Conservation (phyloP, 2,329 filamentous ascomycete genomes). For the Sclerotinia sclerotiorum region DNA sequence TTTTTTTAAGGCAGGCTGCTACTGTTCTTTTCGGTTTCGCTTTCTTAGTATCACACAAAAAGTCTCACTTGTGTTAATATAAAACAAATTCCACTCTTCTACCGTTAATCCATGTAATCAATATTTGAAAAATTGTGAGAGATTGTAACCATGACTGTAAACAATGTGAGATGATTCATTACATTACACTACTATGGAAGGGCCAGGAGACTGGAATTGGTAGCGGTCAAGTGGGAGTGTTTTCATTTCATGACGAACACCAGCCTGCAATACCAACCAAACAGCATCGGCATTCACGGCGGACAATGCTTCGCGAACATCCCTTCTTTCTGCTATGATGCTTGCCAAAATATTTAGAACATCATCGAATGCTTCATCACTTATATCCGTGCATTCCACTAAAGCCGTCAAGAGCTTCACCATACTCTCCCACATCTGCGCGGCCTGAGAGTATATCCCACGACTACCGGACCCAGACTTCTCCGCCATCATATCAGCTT, state of each 20-base stretch:
- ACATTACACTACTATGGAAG: constrained; percentile 1
- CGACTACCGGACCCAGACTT: constrained; percentile 44
- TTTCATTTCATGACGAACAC: constrained; percentile 36
- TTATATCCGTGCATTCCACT: constrained; percentile 62
- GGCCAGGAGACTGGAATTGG: constrained; percentile 36
- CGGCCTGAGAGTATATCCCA: constrained; percentile 60
- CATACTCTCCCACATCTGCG: constrained; percentile 64
- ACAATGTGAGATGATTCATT: not conserved
- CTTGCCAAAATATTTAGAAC: constrained; percentile 62
- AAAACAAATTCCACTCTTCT: constrained; percentile 14
- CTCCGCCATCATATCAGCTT: constrained; percentile 45
- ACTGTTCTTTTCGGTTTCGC: constrained; percentile 10
- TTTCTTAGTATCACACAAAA: constrained; percentile 17
- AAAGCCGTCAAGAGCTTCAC: constrained; percentile 59
- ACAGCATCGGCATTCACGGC: constrained; percentile 71
- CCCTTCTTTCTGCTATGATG: constrained; percentile 46
- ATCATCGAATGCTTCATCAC: constrained; percentile 70
- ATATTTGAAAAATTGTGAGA: not conserved
- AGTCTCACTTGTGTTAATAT: constrained; percentile 1
- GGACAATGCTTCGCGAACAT: constrained; percentile 60
- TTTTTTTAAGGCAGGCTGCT: not conserved
- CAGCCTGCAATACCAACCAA: constrained; percentile 56
- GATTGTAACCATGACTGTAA: not conserved
- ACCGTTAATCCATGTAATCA: not conserved
- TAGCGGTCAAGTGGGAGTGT: constrained; percentile 47